Evolutionary conservation across 495 filamentous ascomycete genomes (phyloP).

Genomic region (Aspergillus heteromorphus): DNA sequence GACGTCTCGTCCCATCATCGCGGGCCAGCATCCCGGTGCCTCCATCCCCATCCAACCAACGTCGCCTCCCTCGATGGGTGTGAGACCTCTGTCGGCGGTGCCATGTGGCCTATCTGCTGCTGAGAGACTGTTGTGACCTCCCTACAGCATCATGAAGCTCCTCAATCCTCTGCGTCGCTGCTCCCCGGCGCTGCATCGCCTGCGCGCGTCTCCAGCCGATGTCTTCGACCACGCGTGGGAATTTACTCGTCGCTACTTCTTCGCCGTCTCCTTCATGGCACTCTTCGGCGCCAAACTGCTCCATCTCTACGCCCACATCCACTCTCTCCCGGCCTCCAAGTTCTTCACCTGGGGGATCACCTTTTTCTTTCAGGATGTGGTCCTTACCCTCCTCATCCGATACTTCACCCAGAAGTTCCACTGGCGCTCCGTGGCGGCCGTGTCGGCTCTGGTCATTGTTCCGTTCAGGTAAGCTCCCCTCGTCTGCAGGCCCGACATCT

Average conservation of each 20-base stretch:
- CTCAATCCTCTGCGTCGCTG: slow-evolving; percentile 6
- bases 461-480: slow-evolving; percentile 29
- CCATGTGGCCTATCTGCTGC: neutral
- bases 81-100: neutral
- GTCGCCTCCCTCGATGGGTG: neutral
- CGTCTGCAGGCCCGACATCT: neutral
- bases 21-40: neutral
- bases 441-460: slow-evolving; percentile 21
- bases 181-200: neutral
- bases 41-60: neutral
- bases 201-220: slow-evolving; percentile 18
- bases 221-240: slow-evolving; percentile 28
- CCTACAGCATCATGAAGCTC: neutral
- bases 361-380: slow-evolving; percentile 38
- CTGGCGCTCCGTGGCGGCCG: slow-evolving; percentile 18
- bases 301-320: slow-evolving; percentile 34
- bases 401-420: slow-evolving; percentile 22
- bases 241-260: slow-evolving; percentile 33
- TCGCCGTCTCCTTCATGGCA: slow-evolving; percentile 28
- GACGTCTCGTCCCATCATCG: neutral
- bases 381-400: slow-evolving; percentile 27
- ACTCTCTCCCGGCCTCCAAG: slow-evolving; percentile 27
- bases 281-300: slow-evolving; percentile 30
- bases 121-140: neutral
- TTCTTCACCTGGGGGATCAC: slow-evolving; percentile 32